Base-by-base conservation (phyloP, 371 early-diverging fungal genomes). In the Dichotomocladium elegans region DNA sequence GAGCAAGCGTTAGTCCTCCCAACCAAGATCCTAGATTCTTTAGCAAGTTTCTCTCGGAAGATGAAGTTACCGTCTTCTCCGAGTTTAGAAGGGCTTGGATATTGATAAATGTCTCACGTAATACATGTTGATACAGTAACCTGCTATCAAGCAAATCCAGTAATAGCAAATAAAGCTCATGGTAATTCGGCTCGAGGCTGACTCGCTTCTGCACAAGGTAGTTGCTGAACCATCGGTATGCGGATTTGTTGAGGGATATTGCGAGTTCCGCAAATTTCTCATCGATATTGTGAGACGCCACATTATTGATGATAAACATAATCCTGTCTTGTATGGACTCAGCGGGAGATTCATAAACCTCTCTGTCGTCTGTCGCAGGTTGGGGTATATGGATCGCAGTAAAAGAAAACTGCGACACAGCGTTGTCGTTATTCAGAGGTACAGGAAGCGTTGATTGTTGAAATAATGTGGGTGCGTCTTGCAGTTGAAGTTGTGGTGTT, bases 11-110 rank as follows among this genome's bases (percentile, higher is more conserved):
- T 62, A 97, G 81, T n/a, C 87, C 85, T 37, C 99, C 99, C 5
- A 99, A 83, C 99, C 99, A 99, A 5, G 92, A 82, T 29, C 98
- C 99, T 30, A 98, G 73, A 64, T 95, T 98, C 69, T 96, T 96
- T 44, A 99, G 67, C 27, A 92, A 75, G 9, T 86, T 79, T 12
- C 97, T 80, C 56, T 98, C 98, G 3, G 87, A 79, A 0, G 95
- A 90, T 37, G 93, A 93, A 44, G 86, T 86, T 11, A 93, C 81
- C 1, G 96, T 96, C 44, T 92, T 92, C 57, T 96, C 94, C 1
- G 96, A 91, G 51, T 96, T 92, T 25, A 98, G 72, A 29, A 97
- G 70, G 2, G 89, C 82, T 43, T 86, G 78, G 60, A 95, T 93
- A 61, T 92, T 93, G 25, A 79, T 71, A 57, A 83, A 89, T 2